Percentiles rank a stretch among this genome's conserved stretches.
These are phyloP conservation scores for Leccinum sublutescens DNA, from an alignment of 768 basidiomycete genomes.

Conservation along the genomic window DNA sequence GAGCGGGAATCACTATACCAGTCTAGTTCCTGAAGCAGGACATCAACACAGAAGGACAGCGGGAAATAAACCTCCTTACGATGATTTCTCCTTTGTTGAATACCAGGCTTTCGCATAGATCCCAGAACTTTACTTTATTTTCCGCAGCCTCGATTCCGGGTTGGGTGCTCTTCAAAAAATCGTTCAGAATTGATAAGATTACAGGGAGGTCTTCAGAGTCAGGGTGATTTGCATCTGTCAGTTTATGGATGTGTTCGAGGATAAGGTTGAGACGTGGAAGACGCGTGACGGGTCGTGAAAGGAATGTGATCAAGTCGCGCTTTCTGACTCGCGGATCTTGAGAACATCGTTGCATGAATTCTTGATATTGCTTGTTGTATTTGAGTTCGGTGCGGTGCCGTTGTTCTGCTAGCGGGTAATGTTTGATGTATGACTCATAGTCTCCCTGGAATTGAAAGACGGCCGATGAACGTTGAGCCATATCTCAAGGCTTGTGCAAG, in stretches of 20 bases:
- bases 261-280: constrained; percentile 77
- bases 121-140: constrained; percentile 86
- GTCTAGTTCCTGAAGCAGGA: constrained; percentile 67
- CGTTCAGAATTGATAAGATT: constrained; percentile 62
- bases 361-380: constrained; percentile 62
- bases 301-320: constrained; percentile 76
- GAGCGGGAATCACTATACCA: constrained; percentile 74
- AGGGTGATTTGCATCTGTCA: constrained; percentile 71
- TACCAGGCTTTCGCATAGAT: constrained; percentile 68
- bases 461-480: constrained; percentile 27
- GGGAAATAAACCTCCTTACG: constrained; percentile 41
- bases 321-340: constrained; percentile 66
- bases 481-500: constrained; percentile 6
- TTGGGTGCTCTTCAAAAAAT: constrained; percentile 80
- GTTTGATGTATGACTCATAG: constrained; percentile 83
- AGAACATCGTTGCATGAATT: constrained; percentile 61
- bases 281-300: constrained; percentile 86
- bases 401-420: constrained; percentile 85
- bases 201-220: constrained; percentile 78
- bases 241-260: constrained; percentile 65
- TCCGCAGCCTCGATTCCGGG: constrained; percentile 92
- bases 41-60: constrained; percentile 3
- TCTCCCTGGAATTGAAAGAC: constrained; percentile 50
- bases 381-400: constrained; percentile 75
- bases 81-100: constrained; percentile 82